A percentile compares a stretch with the other conserved stretches of the same genome.
Evolutionary conservation across 768 basidiomycete species (phyloP).

Genomic region (Daedaleopsis nitida): DNA sequence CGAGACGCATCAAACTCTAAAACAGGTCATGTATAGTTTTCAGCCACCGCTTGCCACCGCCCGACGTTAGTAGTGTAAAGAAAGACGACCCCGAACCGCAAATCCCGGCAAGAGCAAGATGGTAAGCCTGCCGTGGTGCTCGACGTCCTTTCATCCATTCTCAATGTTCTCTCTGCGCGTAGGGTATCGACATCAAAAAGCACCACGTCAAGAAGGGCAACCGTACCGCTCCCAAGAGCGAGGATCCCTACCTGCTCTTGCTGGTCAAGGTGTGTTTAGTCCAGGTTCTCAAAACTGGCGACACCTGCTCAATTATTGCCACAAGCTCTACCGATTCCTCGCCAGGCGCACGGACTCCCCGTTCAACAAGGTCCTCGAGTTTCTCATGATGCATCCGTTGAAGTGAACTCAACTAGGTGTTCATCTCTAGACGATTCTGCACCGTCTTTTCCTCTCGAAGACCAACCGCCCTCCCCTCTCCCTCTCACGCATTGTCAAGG

Average conservation of each 20-base stretch:
- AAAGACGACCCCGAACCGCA: conserved; percentile 51
- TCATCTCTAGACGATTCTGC: conserved; percentile 78
- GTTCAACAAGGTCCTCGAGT: conserved; percentile 83
- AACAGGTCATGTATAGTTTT: conserved; percentile 61
- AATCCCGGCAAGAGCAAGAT: conserved; percentile 61
- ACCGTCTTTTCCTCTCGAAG: conserved; percentile 95
- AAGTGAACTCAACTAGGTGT: neutral
- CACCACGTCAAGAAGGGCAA: conserved; percentile 99
- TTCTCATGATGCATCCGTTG: neutral
- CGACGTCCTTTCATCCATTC: conserved; percentile 10
- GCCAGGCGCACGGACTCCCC: conserved; percentile 93
- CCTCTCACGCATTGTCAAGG: conserved; percentile 87
- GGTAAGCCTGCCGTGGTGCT: conserved; percentile 64
- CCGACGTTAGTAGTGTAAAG: conserved; percentile 7
- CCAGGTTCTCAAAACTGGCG: neutral
- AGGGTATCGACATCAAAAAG: conserved; percentile 95
- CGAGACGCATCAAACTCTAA: conserved; percentile 37
- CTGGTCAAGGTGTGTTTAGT: conserved; percentile 87
- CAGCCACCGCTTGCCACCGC: conserved; percentile 47
- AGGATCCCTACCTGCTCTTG: conserved; percentile 98
- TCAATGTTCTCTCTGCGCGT: conserved; percentile 13
- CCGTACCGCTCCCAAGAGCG: conserved; percentile 94
- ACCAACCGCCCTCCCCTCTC: conserved; percentile 96
- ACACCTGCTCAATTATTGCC: conserved; percentile 4
- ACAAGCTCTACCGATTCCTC: conserved; percentile 96